Evolutionary conservation across 108 stramenopile species (phyloP).

Genomic region (Ochromonas danica): DNA sequence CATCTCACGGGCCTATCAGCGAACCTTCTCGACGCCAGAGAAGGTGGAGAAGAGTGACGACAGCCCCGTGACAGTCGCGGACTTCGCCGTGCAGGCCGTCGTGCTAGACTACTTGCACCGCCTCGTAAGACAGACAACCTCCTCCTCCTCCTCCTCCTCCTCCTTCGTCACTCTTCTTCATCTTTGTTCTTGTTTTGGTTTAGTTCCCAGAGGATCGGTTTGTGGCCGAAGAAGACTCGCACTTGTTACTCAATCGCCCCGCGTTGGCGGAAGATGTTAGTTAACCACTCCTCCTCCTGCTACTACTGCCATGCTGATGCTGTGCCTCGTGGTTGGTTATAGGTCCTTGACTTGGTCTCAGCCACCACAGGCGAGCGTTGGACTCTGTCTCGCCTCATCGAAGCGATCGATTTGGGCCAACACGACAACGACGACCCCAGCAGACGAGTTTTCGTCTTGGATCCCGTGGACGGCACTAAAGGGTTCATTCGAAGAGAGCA

Average conservation of each 20-base stretch:
- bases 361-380: conserved; percentile 32
- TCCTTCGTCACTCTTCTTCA: no score
- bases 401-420: not conserved
- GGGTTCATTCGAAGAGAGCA: conserved; percentile 77
- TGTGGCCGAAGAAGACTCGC: conserved; percentile 51
- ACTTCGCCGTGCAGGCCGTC: conserved; percentile 49
- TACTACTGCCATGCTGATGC: no score
- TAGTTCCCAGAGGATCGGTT: conserved; percentile 50
- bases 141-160: no score
- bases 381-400: conserved; percentile 24
- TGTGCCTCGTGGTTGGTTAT: conserved; percentile 31
- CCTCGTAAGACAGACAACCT: no score
- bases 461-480: conserved; percentile 87
- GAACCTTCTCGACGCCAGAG: no score
- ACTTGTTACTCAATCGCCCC: conserved; percentile 34
- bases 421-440: not conserved
- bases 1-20: no score
- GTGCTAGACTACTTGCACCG: conserved; percentile 39
- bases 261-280: no score
- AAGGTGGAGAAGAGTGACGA: conserved; percentile 51
- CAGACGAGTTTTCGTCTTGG: conserved; percentile 62
- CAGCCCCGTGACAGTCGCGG: conserved; percentile 49
- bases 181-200: not conserved
- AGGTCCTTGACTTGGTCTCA: conserved; percentile 36
- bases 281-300: no score